Percentiles rank a stretch among this genome's conserved stretches.
Conservation (phyloP, 129 eudicot genomes). For the Heracleum sosnowskyi region DNA sequence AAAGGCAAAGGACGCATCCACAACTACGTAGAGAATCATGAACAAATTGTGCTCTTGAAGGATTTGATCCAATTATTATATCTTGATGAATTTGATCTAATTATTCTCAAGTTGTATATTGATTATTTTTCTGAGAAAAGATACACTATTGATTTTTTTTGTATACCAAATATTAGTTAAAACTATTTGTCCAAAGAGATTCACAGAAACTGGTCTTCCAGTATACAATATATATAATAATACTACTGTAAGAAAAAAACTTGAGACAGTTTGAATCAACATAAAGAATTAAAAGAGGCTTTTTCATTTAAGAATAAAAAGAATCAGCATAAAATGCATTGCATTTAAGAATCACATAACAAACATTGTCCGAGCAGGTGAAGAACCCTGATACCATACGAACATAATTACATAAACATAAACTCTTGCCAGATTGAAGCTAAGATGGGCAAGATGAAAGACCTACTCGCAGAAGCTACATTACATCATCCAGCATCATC, state of each 20-base stretch:
- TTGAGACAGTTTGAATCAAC: no score
- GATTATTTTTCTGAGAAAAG: no score
- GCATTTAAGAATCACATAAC: not conserved
- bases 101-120: no score
- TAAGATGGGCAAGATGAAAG: not conserved
- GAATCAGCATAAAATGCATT: not conserved
- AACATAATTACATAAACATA: not conserved
- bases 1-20: conserved; percentile 3
- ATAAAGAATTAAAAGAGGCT: not conserved
- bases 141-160: no score
- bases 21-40: not conserved
- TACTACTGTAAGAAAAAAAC: no score
- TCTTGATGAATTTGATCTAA: not conserved
- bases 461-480: not conserved
- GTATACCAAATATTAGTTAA: no score
- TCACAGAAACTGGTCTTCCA: not conserved
- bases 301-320: no score
- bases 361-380: not conserved
- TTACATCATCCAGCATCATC: not conserved
- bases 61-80: no score
- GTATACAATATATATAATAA: not conserved
- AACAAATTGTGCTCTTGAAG: not conserved
- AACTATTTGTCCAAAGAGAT: no score
- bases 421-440: not conserved
- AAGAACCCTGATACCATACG: not conserved